These are phyloP conservation scores for Fomes fomentarius DNA, from an alignment of 1,284 basidiomycete species.

Conservation along the genomic window DNA sequence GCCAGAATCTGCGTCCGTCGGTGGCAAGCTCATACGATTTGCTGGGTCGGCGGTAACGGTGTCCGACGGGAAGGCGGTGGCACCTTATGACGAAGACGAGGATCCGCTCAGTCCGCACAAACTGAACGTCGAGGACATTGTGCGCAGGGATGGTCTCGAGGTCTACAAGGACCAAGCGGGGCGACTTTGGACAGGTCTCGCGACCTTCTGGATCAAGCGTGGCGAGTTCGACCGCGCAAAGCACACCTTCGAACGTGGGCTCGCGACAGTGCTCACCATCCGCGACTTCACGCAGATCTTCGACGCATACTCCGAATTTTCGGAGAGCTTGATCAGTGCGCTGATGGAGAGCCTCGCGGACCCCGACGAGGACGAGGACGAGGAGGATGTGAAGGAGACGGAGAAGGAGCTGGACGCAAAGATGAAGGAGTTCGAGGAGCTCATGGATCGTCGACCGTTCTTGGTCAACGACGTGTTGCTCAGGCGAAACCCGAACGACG, in stretches of 20 bases:
- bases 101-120: conserved; percentile 75
- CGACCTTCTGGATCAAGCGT: conserved; percentile 98
- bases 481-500: conserved; percentile 95
- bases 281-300: conserved; percentile 99
- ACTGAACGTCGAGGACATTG: conserved; percentile 87
- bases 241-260: conserved; percentile 87
- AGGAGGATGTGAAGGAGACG: conserved; percentile 77
- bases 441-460: conserved; percentile 97
- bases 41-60: conserved; percentile 70
- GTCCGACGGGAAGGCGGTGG: conserved; percentile 49
- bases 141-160: conserved; percentile 84
- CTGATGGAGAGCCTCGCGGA: conserved; percentile 86
- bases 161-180: conserved; percentile 97
- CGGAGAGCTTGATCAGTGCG: conserved; percentile 88
- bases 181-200: conserved; percentile 93
- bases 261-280: conserved; percentile 87
- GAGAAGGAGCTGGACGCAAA: conserved; percentile 87
- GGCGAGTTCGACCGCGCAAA: conserved; percentile 92
- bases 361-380: conserved; percentile 72
- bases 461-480: conserved; percentile 95
- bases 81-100: conserved; percentile 78
- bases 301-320: conserved; percentile 95
- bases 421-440: conserved; percentile 93
- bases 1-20: conserved; percentile 50
- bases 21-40: conserved; percentile 73